Evolutionary conservation across 495 filamentous ascomycete genomes (phyloP).

Genomic region (Penicillium psychrofluorescens): DNA sequence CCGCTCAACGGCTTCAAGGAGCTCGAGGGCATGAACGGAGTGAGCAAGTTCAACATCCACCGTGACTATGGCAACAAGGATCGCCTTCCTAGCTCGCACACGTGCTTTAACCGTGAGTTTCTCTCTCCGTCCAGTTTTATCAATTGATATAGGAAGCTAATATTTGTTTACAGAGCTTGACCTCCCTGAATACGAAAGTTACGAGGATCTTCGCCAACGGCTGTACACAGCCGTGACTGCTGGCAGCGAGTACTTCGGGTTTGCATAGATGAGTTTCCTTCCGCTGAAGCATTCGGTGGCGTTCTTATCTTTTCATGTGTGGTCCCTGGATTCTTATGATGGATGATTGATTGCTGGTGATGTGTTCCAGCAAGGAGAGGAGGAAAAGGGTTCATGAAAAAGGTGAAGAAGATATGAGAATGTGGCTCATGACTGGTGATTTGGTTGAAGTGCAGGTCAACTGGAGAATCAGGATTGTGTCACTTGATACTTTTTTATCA

Average conservation of each 20-base stretch:
- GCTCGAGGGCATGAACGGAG: slow-evolving; percentile 98
- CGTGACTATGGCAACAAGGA: slow-evolving; percentile 98
- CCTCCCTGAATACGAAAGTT: slow-evolving; percentile 96
- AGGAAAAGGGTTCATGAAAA: slow-evolving; percentile 2
- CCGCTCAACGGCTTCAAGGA: slow-evolving; percentile 99
- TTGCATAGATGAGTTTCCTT: slow-evolving; percentile 55
- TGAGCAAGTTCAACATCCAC: slow-evolving; percentile 98
- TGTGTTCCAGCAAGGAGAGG: background rate
- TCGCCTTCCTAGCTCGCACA: slow-evolving; percentile 90
- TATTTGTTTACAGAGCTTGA: slow-evolving; percentile 70
- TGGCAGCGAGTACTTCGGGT: slow-evolving; percentile 96
- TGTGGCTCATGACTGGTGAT: slow-evolving; percentile 6
- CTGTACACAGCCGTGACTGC: slow-evolving; percentile 91
- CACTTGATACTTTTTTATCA: slow-evolving; percentile 2
- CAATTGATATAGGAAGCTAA: slow-evolving; percentile 19
- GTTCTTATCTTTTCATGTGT: slow-evolving; percentile 13
- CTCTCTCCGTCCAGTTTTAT: background rate
- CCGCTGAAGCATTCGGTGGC: slow-evolving; percentile 42
- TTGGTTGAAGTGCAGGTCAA: slow-evolving; percentile 43
- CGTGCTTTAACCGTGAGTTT: slow-evolving; percentile 99
- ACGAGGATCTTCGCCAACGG: slow-evolving; percentile 80
- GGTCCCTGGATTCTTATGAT: slow-evolving; percentile 7
- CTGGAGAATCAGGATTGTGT: background rate
- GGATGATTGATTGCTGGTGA: no score
- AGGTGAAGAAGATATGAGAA: slow-evolving; percentile 6